A percentile compares a stretch with the other conserved stretches of the same genome.
phyloP scores from a whole-genome alignment of 768 basidiomycete species.

The Lactifluus piperatus region DNA sequence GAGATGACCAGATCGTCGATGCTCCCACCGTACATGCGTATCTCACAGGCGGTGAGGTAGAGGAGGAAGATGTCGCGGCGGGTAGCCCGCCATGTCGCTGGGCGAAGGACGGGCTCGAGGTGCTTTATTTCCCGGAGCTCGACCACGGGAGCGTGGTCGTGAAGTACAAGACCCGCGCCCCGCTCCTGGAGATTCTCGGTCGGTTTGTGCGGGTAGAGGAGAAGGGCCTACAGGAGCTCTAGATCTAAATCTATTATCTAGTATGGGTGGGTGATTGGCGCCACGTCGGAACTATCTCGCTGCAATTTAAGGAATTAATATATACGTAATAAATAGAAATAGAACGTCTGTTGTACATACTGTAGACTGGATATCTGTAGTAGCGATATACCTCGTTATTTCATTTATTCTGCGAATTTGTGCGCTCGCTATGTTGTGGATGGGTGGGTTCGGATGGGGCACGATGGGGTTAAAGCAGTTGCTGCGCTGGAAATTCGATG shows the following conservation, averaged over 20 bases:
- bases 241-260: no score
- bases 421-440: no score
- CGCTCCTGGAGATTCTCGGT: conserved; percentile 27
- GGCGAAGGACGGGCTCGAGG: conserved; percentile 29
- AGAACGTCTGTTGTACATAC: no score
- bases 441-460: no score
- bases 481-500: no score
- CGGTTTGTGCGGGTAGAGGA: conserved; percentile 24
- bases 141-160: conserved; percentile 39
- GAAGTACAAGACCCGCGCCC: conserved; percentile 21
- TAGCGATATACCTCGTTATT: no score
- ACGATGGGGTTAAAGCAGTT: no score
- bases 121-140: conserved; percentile 31
- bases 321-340: no score
- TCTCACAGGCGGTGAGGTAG: conserved; percentile 29
- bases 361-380: no score
- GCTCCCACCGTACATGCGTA: conserved; percentile 32
- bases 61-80: conserved; percentile 10
- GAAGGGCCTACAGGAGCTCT: background rate
- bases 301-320: no score
- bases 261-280: background rate
- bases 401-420: no score
- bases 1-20: conserved; percentile 37
- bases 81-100: conserved; percentile 21
- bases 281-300: background rate